Conservation (phyloP, 805 yeast species). For the Pichia rugopelliculosa region DNA sequence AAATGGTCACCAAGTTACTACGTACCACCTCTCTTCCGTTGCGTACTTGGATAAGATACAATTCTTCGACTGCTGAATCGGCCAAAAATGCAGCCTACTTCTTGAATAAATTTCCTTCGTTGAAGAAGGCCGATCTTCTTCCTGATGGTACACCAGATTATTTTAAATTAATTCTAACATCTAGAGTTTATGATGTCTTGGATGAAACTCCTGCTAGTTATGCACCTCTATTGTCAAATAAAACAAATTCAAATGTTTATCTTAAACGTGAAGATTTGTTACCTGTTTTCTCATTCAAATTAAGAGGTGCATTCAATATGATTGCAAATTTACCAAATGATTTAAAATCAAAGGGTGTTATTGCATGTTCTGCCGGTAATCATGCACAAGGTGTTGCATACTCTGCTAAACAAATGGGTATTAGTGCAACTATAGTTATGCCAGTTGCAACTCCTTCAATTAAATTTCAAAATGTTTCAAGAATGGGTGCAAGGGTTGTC, state of each 20-base stretch:
- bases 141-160: slow-evolving; percentile 81
- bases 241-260: slow-evolving; percentile 65
- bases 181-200: slow-evolving; percentile 91
- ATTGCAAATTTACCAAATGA: slow-evolving; percentile 75
- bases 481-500: slow-evolving; percentile 92
- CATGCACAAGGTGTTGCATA: slow-evolving; percentile 99
- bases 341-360: slow-evolving; percentile 72
- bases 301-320: slow-evolving; percentile 97
- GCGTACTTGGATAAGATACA: neutral
- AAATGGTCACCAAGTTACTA: neutral
- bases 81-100: neutral
- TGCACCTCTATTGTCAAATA: slow-evolving; percentile 69
- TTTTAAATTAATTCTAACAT: slow-evolving; percentile 79
- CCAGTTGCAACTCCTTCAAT: slow-evolving; percentile 95
- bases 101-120: slow-evolving; percentile 37
- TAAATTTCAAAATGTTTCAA: slow-evolving; percentile 82
- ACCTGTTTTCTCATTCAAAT: slow-evolving; percentile 93
- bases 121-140: slow-evolving; percentile 43
- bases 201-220: slow-evolving; percentile 79
- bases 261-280: slow-evolving; percentile 88
- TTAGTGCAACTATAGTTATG: slow-evolving; percentile 97
- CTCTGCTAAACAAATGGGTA: slow-evolving; percentile 75
- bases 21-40: neutral
- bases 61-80: neutral
- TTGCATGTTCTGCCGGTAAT: slow-evolving; percentile 98